Conservation (phyloP, 1,284 basidiomycete species). For the Tilletia caries region DNA sequence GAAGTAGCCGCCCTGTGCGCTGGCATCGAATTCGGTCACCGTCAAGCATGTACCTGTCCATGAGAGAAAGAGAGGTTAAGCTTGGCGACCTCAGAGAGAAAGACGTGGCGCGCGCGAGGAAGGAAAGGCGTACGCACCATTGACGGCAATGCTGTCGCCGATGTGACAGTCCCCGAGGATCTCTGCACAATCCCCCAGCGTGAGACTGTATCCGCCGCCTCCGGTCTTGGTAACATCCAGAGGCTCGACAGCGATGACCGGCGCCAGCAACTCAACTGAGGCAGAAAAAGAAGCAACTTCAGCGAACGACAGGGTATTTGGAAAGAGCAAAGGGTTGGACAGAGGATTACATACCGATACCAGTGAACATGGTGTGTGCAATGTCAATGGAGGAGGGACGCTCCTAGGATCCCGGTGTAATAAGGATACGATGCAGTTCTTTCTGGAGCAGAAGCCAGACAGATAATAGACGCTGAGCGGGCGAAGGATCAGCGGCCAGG, state of each 20-base stretch:
- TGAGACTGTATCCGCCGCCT: constrained; percentile 72
- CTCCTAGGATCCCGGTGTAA: no score
- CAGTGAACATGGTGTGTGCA: constrained; percentile 13
- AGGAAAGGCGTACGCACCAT: constrained; percentile 57
- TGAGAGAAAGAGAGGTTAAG: neutral
- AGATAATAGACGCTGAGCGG: no score
- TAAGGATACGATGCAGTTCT: no score
- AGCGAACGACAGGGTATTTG: neutral
- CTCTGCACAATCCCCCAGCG: constrained; percentile 68
- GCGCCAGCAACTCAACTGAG: constrained; percentile 70
- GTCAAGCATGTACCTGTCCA: constrained; percentile 71
- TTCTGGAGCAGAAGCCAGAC: no score
- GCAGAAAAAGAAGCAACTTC: neutral
- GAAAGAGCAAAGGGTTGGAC: neutral
- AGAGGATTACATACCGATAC: neutral
- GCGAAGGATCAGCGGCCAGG: no score
- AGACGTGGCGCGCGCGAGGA: neutral
- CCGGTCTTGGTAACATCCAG: constrained; percentile 61
- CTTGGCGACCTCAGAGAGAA: neutral
- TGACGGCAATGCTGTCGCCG: constrained; percentile 90
- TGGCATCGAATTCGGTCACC: constrained; percentile 70
- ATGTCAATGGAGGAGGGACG: neutral
- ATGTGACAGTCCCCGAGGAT: constrained; percentile 87
- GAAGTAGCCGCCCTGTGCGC: constrained; percentile 60
- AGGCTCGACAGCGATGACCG: constrained; percentile 62